Evolutionary conservation across 169 alveolate genomes (phyloP).

Genomic region (Plasmodium reichenowi): DNA sequence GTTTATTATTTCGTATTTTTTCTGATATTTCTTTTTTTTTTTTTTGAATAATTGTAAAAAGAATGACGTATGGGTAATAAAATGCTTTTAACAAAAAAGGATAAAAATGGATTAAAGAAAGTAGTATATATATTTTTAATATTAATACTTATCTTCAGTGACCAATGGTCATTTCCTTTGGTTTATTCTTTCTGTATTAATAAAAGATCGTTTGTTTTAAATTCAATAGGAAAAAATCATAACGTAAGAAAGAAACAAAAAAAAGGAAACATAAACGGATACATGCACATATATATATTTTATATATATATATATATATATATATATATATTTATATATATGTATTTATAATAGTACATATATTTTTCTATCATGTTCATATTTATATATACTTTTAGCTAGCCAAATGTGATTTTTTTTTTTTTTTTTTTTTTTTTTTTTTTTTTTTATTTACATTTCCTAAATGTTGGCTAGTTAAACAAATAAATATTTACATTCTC

Average conservation of each 20-base stretch:
- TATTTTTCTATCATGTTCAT: background rate
- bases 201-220: conserved; percentile 7
- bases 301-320: background rate
- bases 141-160: background rate
- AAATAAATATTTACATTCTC: background rate
- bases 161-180: conserved; percentile 8
- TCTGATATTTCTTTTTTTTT: background rate
- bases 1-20: background rate
- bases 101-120: conserved; percentile 22
- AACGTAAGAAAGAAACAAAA: background rate
- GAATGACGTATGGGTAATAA: conserved; percentile 10
- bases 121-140: background rate
- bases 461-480: background rate
- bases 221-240: conserved; percentile 5
- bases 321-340: background rate
- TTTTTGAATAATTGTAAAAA: background rate
- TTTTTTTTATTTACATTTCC: background rate
- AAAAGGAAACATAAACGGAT: background rate
- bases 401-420: background rate
- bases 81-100: conserved; percentile 15
- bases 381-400: conserved; percentile 1
- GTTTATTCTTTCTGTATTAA: conserved; percentile 18
- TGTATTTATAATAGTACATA: background rate
- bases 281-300: background rate
- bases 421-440: background rate